These are phyloP conservation scores for Moricandia arvensis DNA, from an alignment of 345 rosid species.

Conservation along the genomic window DNA sequence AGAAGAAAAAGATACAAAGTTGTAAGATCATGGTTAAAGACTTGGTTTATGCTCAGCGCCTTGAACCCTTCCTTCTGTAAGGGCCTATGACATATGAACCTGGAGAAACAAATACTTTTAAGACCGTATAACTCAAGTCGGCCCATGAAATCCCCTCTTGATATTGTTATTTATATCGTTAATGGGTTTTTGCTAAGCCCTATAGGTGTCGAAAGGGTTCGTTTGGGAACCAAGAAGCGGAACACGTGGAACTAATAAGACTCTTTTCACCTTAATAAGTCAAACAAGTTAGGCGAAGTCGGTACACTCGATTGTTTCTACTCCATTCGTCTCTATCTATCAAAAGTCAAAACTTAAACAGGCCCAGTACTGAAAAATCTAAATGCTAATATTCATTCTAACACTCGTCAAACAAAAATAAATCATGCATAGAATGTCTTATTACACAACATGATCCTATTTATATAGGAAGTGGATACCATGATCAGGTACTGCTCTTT, in stretches of 20 bases:
- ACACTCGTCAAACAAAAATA: not conserved
- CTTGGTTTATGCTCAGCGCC: too few species aligned
- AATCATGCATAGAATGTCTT: not conserved
- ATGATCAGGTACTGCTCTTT: not conserved
- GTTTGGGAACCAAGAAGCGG: not conserved
- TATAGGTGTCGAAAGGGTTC: not conserved
- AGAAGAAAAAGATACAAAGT: too few species aligned
- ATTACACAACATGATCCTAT: not conserved
- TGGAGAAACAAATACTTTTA: not conserved
- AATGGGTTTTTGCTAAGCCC: slow-evolving; percentile 9
- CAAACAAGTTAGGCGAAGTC: slow-evolving; percentile 22
- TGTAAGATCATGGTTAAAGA: too few species aligned
- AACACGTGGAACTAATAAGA: slow-evolving; percentile 8
- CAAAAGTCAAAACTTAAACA: not conserved
- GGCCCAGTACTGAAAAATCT: not conserved
- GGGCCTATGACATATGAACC: too few species aligned
- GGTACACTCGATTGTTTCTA: slow-evolving; percentile 14
- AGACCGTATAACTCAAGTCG: not conserved
- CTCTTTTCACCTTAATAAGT: not conserved
- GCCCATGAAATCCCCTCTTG: not conserved
- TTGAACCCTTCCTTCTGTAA: too few species aligned
- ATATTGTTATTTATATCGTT: not conserved
- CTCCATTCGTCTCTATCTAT: slow-evolving; percentile 1
- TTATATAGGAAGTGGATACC: not conserved
- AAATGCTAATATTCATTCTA: slow-evolving; percentile 1